These are phyloP conservation scores for Cynanchum wilfordii DNA, from an alignment of 257 asterid species.

Conservation along the genomic window DNA sequence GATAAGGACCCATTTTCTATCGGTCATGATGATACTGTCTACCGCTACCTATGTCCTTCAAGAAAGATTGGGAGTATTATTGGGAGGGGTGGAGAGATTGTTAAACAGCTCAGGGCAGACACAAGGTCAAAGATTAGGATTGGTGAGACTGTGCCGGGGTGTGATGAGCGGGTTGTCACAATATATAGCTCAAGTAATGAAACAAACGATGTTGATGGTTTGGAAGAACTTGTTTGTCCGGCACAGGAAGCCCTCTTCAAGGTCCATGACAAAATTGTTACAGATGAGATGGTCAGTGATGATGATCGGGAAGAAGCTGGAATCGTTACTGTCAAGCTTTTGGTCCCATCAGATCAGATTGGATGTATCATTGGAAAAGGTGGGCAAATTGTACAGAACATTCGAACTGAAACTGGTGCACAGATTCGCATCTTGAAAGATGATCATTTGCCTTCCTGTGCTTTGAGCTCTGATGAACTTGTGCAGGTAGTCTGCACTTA, in stretches of 20 bases:
- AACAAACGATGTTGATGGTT: conserved; percentile 62
- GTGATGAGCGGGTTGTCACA: conserved; percentile 81
- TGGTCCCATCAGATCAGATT: conserved; percentile 92
- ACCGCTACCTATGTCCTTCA: conserved; percentile 76
- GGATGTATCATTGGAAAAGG: conserved; percentile 95
- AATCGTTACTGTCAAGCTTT: conserved; percentile 60
- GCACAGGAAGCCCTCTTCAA: conserved; percentile 88
- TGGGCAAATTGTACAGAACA: conserved; percentile 81
- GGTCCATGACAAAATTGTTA: conserved; percentile 77
- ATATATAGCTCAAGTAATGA: conserved; percentile 72
- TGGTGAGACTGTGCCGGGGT: conserved; percentile 80
- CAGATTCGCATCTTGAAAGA: conserved; percentile 85
- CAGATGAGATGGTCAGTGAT: conserved; percentile 50
- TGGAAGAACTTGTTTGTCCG: conserved; percentile 58
- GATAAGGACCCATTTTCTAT: conserved; percentile 63
- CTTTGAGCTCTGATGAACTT: conserved; percentile 84
- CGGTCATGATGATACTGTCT: conserved; percentile 73
- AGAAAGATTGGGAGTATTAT: conserved; percentile 89
- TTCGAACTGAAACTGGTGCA: conserved; percentile 85
- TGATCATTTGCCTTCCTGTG: conserved; percentile 81
- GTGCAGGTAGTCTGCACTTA: conserved; percentile 52
- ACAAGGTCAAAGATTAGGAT: conserved; percentile 86
- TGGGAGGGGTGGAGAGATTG: conserved; percentile 94
- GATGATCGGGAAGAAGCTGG: conserved; percentile 58
- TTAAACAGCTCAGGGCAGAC: conserved; percentile 86